phyloP scores from a whole-genome alignment of 75 land plant genomes.

The Selaginella moellendorffii region DNA sequence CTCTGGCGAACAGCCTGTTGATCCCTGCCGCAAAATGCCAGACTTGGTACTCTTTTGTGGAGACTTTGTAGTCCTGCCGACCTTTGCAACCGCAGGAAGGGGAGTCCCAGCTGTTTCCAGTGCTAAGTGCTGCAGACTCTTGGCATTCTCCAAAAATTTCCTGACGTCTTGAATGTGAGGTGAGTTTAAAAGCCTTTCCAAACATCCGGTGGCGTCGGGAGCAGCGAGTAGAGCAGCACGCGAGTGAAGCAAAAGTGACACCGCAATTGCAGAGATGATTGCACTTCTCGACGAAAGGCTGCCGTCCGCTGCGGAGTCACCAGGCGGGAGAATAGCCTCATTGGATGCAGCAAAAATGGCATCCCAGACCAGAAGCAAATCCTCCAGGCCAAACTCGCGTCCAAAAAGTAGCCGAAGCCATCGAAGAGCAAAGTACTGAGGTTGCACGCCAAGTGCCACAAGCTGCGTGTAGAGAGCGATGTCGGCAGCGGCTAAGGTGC shows the following conservation, averaged over 20 bases:
- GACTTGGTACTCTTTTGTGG: not conserved
- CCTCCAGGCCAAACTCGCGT: slow-evolving; percentile 61
- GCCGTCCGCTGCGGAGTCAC: not conserved
- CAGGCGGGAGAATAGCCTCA: not conserved
- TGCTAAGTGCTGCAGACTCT: slow-evolving; percentile 41
- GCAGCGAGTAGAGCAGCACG: slow-evolving; percentile 68
- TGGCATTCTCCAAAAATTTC: slow-evolving; percentile 60
- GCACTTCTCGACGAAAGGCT: slow-evolving; percentile 44
- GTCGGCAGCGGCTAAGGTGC: slow-evolving; percentile 59
- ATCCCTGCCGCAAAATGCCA: not conserved
- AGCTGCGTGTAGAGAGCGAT: slow-evolving; percentile 61
- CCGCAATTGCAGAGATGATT: slow-evolving; percentile 53
- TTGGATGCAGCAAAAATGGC: slow-evolving; percentile 58
- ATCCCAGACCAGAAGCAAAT: slow-evolving; percentile 73
- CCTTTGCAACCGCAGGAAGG: slow-evolving; percentile 6
- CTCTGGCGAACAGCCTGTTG: slow-evolving; percentile 35
- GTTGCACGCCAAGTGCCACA: slow-evolving; percentile 76
- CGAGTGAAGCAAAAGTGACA: slow-evolving; percentile 67
- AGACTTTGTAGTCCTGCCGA: not conserved
- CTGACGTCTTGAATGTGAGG: slow-evolving; percentile 40
- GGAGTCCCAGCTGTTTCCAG: slow-evolving; percentile 16
- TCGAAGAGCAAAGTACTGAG: slow-evolving; percentile 80
- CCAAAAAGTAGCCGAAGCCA: slow-evolving; percentile 85
- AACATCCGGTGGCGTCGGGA: slow-evolving; percentile 63
- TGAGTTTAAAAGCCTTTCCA: slow-evolving; percentile 62